Percentiles rank a stretch among this genome's conserved stretches.
Evolutionary conservation across 805 yeast species (phyloP).

Genomic region (Wickerhamia fluorescens): DNA sequence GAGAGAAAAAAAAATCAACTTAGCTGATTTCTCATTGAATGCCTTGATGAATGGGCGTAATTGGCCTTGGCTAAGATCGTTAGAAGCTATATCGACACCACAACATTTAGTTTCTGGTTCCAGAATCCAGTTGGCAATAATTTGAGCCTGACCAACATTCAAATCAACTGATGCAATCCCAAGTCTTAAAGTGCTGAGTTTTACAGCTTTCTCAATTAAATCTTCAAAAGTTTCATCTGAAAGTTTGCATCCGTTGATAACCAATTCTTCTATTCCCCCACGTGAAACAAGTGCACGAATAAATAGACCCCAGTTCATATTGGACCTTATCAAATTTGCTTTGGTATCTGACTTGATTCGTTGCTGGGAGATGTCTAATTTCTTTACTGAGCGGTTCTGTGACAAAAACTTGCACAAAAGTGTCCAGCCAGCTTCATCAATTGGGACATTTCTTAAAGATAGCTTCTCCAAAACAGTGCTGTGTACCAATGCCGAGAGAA

Average conservation of each 20-base stretch:
- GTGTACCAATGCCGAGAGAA: conserved; percentile 39
- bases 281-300: conserved; percentile 33
- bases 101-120: conserved; percentile 38
- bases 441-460: conserved; percentile 49
- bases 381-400: conserved; percentile 35
- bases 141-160: conserved; percentile 32
- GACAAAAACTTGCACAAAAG: conserved; percentile 43
- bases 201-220: conserved; percentile 36
- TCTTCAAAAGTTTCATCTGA: conserved; percentile 33
- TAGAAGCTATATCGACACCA: conserved; percentile 52
- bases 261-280: conserved; percentile 53
- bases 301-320: conserved; percentile 50
- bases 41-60: conserved; percentile 39
- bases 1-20: conserved; percentile 44
- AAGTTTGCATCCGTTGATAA: conserved; percentile 49
- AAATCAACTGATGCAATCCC: conserved; percentile 50
- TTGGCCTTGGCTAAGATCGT: conserved; percentile 42
- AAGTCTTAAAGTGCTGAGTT: conserved; percentile 38
- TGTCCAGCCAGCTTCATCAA: conserved; percentile 46
- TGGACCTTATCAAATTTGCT: conserved; percentile 28
- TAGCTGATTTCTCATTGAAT: conserved; percentile 24
- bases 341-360: conserved; percentile 41
- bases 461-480: conserved; percentile 43
- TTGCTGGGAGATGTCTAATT: conserved; percentile 53
- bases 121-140: conserved; percentile 43